phyloP scores from a whole-genome alignment of 495 filamentous ascomycete genomes.

The Penicillium riverlandense region DNA sequence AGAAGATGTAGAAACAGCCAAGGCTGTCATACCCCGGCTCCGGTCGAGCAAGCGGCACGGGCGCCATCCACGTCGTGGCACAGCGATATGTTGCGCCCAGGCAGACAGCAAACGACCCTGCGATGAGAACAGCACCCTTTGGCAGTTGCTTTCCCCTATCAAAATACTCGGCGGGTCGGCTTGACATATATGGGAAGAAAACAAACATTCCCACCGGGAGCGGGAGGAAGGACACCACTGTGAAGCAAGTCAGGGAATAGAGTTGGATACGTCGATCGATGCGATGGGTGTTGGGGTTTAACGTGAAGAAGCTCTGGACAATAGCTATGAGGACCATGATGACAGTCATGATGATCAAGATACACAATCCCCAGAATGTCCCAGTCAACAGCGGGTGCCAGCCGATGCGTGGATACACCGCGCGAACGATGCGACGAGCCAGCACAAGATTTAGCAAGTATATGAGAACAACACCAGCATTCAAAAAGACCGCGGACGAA shows the following conservation, averaged over 20 bases:
- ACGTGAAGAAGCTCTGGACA: slow-evolving; percentile 61
- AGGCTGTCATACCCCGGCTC: too few species aligned
- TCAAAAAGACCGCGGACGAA: slow-evolving; percentile 65
- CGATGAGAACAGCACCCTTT: slow-evolving; percentile 58
- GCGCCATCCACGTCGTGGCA: slow-evolving; percentile 46
- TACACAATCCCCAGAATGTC: slow-evolving; percentile 52
- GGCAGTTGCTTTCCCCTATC: slow-evolving; percentile 57
- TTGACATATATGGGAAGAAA: slow-evolving; percentile 41
- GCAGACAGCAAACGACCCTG: slow-evolving; percentile 48
- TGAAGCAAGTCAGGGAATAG: slow-evolving; percentile 51
- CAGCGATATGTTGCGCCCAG: slow-evolving; percentile 68
- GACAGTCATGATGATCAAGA: slow-evolving; percentile 54
- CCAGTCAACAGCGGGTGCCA: slow-evolving; percentile 48
- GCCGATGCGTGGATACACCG: slow-evolving; percentile 62
- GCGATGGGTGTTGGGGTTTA: slow-evolving; percentile 38
- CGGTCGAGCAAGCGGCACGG: too few species aligned
- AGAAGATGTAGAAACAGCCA: too few species aligned
- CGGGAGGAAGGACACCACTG: slow-evolving; percentile 64
- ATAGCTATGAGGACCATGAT: slow-evolving; percentile 61
- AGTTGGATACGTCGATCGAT: slow-evolving; percentile 59
- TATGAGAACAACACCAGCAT: slow-evolving; percentile 69
- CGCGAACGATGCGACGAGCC: slow-evolving; percentile 67
- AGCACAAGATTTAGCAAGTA: slow-evolving; percentile 78
- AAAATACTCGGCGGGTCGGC: slow-evolving; percentile 53
- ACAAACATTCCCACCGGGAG: slow-evolving; percentile 52